A percentile compares a stretch with the other conserved stretches of the same genome.
Conservation (phyloP, 495 filamentous ascomycete genomes). For the Podospora pseudocomata region DNA sequence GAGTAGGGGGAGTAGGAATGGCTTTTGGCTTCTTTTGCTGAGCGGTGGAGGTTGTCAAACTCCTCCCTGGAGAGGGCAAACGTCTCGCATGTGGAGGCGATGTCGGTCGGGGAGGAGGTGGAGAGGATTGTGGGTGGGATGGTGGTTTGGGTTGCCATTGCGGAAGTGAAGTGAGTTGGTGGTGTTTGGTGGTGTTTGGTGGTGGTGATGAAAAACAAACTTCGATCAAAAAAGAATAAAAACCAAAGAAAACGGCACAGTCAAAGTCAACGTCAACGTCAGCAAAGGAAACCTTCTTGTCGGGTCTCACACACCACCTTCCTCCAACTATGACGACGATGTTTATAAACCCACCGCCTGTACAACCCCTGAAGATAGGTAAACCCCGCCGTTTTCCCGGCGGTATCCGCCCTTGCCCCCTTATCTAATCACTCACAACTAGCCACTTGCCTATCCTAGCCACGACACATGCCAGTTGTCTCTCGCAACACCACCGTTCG, state of each 20-base stretch:
- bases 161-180: background rate
- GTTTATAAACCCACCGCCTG: background rate
- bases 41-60: slow-evolving; percentile 56
- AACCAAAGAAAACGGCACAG: background rate
- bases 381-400: background rate
- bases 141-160: slow-evolving; percentile 9
- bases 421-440: background rate
- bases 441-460: background rate
- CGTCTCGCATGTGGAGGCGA: slow-evolving; percentile 33
- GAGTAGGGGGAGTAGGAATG: slow-evolving; percentile 93
- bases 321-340: background rate
- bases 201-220: background rate
- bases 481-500: background rate
- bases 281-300: background rate
- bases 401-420: background rate
- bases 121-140: slow-evolving; percentile 22
- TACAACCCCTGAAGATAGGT: background rate
- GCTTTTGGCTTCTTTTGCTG: slow-evolving; percentile 62
- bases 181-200: slow-evolving; percentile 2
- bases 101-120: slow-evolving; percentile 21
- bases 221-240: too few relatives aligned
- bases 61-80: slow-evolving; percentile 56
- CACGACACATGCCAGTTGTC: background rate
- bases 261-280: background rate
- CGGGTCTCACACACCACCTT: background rate